These are phyloP conservation scores for Pythium myriotylum DNA, from an alignment of 352 stramenopile genomes.

Conservation along the genomic window DNA sequence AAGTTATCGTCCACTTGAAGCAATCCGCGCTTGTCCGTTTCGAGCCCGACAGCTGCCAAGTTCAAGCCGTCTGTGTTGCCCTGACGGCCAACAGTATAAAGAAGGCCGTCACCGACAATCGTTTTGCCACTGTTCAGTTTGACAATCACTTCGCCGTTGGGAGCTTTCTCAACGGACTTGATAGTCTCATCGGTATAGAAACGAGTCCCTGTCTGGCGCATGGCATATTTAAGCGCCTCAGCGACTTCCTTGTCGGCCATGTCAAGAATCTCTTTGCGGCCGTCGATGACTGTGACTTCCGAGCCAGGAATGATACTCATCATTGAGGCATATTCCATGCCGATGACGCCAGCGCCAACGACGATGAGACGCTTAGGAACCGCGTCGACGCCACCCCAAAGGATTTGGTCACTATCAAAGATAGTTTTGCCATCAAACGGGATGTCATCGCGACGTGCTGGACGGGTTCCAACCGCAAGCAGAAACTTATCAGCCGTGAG, in stretches of 20 bases:
- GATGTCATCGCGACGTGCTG: conserved; percentile 76
- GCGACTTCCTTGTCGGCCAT: conserved; percentile 90
- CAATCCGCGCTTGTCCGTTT: conserved; percentile 79
- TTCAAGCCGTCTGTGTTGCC: conserved; percentile 87
- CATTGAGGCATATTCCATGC: conserved; percentile 93
- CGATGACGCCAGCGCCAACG: conserved; percentile 85
- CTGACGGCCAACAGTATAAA: conserved; percentile 89
- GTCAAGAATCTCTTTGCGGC: conserved; percentile 83
- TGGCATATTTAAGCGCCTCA: conserved; percentile 86
- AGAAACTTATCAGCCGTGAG: conserved; percentile 87
- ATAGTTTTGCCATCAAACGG: conserved; percentile 87
- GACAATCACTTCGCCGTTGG: conserved; percentile 71
- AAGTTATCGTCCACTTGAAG: conserved; percentile 90
- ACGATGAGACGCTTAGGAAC: conserved; percentile 82
- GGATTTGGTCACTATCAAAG: conserved; percentile 85
- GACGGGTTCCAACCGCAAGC: conserved; percentile 84
- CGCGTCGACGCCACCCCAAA: conserved; percentile 76
- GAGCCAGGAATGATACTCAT: conserved; percentile 91
- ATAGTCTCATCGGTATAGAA: conserved; percentile 86
- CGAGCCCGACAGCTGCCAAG: conserved; percentile 75
- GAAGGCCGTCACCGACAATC: conserved; percentile 78
- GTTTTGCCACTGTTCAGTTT: conserved; percentile 86
- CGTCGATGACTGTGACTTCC: conserved; percentile 89
- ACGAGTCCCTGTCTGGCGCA: conserved; percentile 86
- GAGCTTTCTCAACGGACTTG: conserved; percentile 67